Conservation (phyloP, 1,139 yeast genomes). For the Suhomyces guaymorum region DNA sequence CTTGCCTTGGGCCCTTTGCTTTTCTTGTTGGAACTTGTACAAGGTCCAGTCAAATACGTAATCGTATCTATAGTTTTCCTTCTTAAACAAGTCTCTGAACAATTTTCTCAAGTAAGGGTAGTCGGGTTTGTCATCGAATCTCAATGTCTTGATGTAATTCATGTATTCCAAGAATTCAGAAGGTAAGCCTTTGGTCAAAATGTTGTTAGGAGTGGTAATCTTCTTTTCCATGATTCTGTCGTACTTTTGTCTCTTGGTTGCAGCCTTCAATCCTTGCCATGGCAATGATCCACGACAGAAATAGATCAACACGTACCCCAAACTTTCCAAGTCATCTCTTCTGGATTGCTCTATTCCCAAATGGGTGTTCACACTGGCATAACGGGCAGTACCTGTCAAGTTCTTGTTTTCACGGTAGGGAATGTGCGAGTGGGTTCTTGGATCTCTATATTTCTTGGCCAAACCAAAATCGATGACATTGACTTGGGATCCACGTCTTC, state of each 20-base stretch:
- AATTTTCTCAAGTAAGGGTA: conserved; percentile 85
- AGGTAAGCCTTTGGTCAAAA: conserved; percentile 89
- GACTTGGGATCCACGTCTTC: conserved; percentile 91
- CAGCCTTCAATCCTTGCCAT: conserved; percentile 98
- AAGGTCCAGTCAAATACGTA: conserved; percentile 97
- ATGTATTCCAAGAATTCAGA: conserved; percentile 85
- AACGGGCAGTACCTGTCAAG: conserved; percentile 95
- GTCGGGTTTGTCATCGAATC: conserved; percentile 97
- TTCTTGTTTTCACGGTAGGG: conserved; percentile 96
- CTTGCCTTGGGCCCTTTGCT: conserved; percentile 55
- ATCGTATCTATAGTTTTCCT: conserved; percentile 90
- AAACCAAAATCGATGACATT: conserved; percentile 96
- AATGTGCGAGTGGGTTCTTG: conserved; percentile 91
- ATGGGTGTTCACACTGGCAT: conserved; percentile 94
- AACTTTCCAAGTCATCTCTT: conserved; percentile 93
- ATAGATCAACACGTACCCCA: conserved; percentile 93
- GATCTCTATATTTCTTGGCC: conserved; percentile 94
- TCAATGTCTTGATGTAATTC: conserved; percentile 83
- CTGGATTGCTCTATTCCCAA: conserved; percentile 95
- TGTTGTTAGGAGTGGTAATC: conserved; percentile 88
- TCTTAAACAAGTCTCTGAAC: conserved; percentile 84
- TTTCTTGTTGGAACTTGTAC: conserved; percentile 70
- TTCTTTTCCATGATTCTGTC: conserved; percentile 96
- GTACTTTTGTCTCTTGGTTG: conserved; percentile 94
- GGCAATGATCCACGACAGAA: conserved; percentile 95